Conservation (phyloP, 1,284 basidiomycete species). For the Ustilago hordei region DNA sequence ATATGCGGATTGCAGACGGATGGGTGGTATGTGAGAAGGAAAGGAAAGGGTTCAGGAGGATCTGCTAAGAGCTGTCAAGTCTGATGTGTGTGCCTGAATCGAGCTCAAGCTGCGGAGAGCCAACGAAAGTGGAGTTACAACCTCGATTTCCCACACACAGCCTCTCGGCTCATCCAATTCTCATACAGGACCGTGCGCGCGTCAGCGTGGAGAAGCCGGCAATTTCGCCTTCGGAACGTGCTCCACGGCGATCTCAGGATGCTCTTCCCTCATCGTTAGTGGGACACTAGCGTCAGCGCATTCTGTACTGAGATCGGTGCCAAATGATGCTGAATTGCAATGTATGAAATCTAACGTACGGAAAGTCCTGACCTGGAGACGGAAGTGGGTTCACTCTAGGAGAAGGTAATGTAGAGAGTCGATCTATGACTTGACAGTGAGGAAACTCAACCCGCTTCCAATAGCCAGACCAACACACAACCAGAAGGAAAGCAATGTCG, state of each 20-base stretch:
- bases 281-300: neutral
- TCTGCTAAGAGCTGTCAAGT: neutral
- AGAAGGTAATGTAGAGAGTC: neutral
- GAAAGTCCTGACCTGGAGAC: neutral
- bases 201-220: neutral
- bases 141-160: conserved; percentile 12
- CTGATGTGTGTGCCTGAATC: conserved; percentile 11
- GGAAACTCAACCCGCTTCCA: conserved; percentile 56
- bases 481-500: conserved; percentile 61
- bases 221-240: conserved; percentile 3
- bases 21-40: neutral
- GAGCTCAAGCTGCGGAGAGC: conserved; percentile 15
- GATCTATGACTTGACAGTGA: conserved; percentile 38
- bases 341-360: neutral
- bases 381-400: neutral
- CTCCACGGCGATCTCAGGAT: neutral
- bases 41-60: neutral
- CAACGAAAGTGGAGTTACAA: conserved; percentile 20
- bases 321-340: neutral
- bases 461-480: conserved; percentile 60
- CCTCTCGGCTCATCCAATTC: conserved; percentile 1
- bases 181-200: conserved; percentile 19
- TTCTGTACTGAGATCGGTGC: neutral
- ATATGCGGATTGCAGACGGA: neutral
- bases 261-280: neutral